Conservation (phyloP, 1,284 basidiomycete genomes). For the Cutaneotrichosporon cutaneum region DNA sequence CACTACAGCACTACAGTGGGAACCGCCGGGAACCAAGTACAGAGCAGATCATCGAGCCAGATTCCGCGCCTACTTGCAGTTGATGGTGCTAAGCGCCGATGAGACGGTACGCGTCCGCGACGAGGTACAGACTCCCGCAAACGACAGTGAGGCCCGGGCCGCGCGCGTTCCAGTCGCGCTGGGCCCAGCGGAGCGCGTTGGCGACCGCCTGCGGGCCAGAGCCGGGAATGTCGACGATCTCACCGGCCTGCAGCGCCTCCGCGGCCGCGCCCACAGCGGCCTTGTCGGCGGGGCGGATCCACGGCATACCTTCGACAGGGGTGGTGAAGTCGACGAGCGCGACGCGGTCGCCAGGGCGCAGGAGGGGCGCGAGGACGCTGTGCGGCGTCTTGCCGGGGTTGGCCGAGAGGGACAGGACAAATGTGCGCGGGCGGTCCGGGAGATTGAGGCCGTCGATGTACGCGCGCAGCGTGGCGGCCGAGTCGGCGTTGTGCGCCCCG, state of each 20-base stretch:
- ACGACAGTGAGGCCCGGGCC: constrained; percentile 61
- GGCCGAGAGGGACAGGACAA: constrained; percentile 72
- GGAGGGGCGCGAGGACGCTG: constrained; percentile 67
- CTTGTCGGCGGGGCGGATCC: constrained; percentile 68
- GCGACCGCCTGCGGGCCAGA: constrained; percentile 28
- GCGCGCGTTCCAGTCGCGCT: constrained; percentile 31
- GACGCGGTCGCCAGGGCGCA: constrained; percentile 56
- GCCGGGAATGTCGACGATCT: constrained; percentile 19
- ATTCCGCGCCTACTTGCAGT: no score
- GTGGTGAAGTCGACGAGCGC: constrained; percentile 64
- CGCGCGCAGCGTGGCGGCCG: constrained; percentile 65
- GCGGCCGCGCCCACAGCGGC: constrained; percentile 53
- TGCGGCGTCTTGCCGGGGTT: constrained; percentile 75
- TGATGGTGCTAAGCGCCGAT: not conserved
- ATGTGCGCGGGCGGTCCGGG: constrained; percentile 56
- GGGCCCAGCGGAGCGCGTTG: constrained; percentile 34
- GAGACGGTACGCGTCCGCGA: constrained; percentile 80
- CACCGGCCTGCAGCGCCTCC: constrained; percentile 32
- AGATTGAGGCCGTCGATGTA: constrained; percentile 64
- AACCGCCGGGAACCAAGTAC: not conserved
- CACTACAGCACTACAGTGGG: not conserved
- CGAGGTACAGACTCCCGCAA: constrained; percentile 87
- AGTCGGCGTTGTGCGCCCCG: constrained; percentile 93
- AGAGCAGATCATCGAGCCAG: not conserved
- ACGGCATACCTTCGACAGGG: constrained; percentile 84